These are phyloP conservation scores for Petunia axillaris DNA, from an alignment of 257 asterid species.

Conservation along the genomic window DNA sequence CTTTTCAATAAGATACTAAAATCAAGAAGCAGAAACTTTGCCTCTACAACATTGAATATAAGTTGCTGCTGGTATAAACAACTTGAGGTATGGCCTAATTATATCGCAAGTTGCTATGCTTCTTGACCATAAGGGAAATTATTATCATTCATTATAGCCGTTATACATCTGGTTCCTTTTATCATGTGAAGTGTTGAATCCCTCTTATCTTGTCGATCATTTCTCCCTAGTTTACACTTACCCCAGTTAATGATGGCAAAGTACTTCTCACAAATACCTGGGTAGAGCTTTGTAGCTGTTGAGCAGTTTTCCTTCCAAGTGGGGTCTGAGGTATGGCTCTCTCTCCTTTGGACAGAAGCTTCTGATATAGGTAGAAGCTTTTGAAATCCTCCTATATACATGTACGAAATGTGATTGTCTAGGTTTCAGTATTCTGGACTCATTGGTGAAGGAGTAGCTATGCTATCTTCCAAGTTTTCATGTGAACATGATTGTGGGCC, in stretches of 20 bases:
- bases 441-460: neutral
- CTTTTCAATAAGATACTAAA: neutral
- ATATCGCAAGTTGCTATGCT: neutral
- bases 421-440: neutral
- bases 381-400: too few species aligned
- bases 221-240: too few species aligned
- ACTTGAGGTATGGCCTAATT: neutral
- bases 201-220: too few species aligned
- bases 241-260: neutral
- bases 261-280: neutral
- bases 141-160: neutral
- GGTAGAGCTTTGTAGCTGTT: neutral
- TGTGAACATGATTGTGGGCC: neutral
- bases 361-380: too few species aligned
- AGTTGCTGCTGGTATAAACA: neutral
- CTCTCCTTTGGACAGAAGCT: neutral
- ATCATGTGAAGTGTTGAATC: neutral
- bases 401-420: neutral
- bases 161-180: neutral
- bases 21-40: neutral
- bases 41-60: neutral
- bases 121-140: neutral
- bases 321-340: neutral
- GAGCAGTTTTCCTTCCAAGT: neutral
- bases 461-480: constrained; percentile 4